Evolutionary conservation across 2,329 filamentous ascomycete genomes (phyloP), one percentile per base, ranked within the genome.

Genomic region (Pleomassaria siparia): DNA sequence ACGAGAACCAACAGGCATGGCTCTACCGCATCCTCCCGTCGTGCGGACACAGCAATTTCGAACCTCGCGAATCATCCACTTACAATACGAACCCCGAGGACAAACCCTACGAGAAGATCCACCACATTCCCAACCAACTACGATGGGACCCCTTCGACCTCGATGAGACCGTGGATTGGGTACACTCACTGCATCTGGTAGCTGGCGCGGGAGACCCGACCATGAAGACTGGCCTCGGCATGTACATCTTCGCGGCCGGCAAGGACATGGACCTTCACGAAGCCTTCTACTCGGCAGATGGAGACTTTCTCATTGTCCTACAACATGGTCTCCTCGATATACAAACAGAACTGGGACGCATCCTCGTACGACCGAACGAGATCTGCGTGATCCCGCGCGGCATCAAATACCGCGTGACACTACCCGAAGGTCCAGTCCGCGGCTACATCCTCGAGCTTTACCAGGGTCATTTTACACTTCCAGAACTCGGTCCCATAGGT

Each of bases 281-380:
- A 41, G 89, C 89, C 0, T 95, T 91, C 68, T 95, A 92, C 76
- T 91, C 87, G 3, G 86, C 89, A 0, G 85, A 88, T 50, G 85
- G 85, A 13, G 85, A 88, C 62, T 79, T 85, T 50, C 71, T 87
- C 43, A 84, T 88, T 39, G 76, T 87, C 2, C 82, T 80, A 0
- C 85, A 88, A 50, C 78, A 84, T 53, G 85, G 85, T 11, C 74
- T 79, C 0, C 73, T 88, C 2, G 81, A 87, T 54, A 83, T 88
- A 37, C 83, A 85, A 60, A 88, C 85, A 2, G 85, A 88, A 60
- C 77, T 87, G 13, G 85, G 85, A 4, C 76, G 76, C 21, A 64
- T 87, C 0, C 77, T 84, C 42, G 83, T 87, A 4, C 81, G 84
- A 3, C 85, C 84, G 0, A 84, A 84, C n/a, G 85, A 88, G 63